A percentile compares a stretch with the other conserved stretches of the same genome.
Conservation (phyloP, 805 yeast genomes). For the Cyberlindnera xishuangbannaensis region DNA sequence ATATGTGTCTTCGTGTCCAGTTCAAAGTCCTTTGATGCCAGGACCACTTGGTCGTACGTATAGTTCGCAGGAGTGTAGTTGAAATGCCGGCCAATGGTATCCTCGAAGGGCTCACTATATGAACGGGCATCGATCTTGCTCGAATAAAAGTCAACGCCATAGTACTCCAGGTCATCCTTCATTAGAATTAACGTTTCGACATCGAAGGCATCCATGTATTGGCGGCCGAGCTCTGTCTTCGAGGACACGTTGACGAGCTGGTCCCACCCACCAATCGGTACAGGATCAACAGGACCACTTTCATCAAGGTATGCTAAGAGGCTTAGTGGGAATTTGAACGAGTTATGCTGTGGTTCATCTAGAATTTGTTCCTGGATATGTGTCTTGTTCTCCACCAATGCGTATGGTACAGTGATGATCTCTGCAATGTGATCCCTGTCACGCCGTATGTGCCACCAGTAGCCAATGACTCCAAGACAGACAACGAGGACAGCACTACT, state of each 20-base stretch:
- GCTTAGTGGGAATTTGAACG: slow-evolving; percentile 8
- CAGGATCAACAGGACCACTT: neutral
- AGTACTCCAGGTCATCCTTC: slow-evolving; percentile 10
- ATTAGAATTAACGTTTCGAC: slow-evolving; percentile 14
- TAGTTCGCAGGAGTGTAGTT: neutral
- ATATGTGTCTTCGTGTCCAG: slow-evolving; percentile 9
- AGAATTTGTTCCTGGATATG: slow-evolving; percentile 1
- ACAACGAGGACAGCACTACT: no score
- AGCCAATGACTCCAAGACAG: neutral
- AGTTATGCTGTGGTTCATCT: slow-evolving; percentile 3
- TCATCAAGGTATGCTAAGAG: slow-evolving; percentile 2
- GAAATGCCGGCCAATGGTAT: slow-evolving; percentile 2
- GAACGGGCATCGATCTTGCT: neutral
- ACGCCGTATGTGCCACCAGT: neutral
- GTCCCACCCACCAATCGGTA: slow-evolving; percentile 16
- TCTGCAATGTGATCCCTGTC: slow-evolving; percentile 1
- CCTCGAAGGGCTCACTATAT: slow-evolving; percentile 1
- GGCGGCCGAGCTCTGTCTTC: slow-evolving; percentile 18
- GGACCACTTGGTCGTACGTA: slow-evolving; percentile 4
- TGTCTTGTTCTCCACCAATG: slow-evolving; percentile 1
- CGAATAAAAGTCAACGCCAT: slow-evolving; percentile 3
- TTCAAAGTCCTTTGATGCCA: slow-evolving; percentile 14
- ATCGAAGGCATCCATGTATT: slow-evolving; percentile 6
- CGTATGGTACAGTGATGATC: slow-evolving; percentile 8
- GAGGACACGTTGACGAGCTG: slow-evolving; percentile 10